Base-by-base conservation (phyloP, 2,329 filamentous ascomycete genomes). In the Neofusicoccum sp. region DNA sequence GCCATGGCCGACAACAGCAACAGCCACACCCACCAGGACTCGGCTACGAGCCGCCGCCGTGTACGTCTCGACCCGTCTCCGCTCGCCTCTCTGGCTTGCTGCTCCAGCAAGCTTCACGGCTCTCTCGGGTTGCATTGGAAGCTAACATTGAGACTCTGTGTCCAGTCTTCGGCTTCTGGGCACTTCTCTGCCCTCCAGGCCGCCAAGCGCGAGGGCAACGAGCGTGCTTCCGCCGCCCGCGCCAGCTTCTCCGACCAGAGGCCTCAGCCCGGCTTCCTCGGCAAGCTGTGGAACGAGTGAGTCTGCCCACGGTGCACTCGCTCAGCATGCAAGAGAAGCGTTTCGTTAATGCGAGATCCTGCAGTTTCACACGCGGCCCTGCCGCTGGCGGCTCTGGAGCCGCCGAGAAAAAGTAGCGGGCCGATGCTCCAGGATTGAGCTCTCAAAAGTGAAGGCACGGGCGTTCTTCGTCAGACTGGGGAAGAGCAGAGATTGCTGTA, bases 241-340 rank as follows among this genome's bases (percentile, higher is more conserved):
- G 58, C 57, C 14, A 62, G 61, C 47, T 60, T 62, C 40, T 34
- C 41, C 2, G 61, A 62, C 6, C 61, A 62, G 48, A 31, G 51
- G 4, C 41, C 41, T 9, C 43, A 49, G 20, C 56, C 56, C 20
- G 61, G 61, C 14, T 56, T 60, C n/a, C 38, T 62, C 6, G 61
- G 61, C 12, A 49, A 61, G 47, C 26, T 60, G 31, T 62, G 61
- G 61, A 47, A 56, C 7, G 51, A 61, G 61, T 62, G 40, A 51
- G 60, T 16, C 2, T 6, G 5, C 3, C 14, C 6, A 14, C 4
- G n/a, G 6, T 20, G 20, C 38, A 30, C 20, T 7, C 6, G 7
- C 4, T 6, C n/a, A 7, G 3, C 7, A 1, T n/a, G 8, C 11
- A n/a, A 2, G 9, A n/a, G 20, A 28, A 48, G 14, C 24, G 6